Evolutionary conservation across 2,329 filamentous ascomycete genomes (phyloP).

Genomic region (Daldinia eschscholtzii): DNA sequence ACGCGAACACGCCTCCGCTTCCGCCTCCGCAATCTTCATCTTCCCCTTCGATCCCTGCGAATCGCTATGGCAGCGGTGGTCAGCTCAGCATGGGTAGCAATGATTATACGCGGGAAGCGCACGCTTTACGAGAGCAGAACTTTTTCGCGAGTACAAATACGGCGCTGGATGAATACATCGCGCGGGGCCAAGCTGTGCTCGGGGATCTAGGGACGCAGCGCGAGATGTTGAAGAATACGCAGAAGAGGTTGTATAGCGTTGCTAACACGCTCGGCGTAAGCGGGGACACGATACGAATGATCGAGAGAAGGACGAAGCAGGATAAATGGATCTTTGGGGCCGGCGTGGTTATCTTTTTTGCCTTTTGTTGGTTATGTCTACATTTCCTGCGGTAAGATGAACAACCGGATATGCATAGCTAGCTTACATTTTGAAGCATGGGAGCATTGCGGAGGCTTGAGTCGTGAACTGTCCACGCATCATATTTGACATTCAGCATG

Average conservation of each 20-base stretch:
- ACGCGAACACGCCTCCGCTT: slow-evolving; percentile 69
- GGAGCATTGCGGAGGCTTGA: slow-evolving; percentile 11
- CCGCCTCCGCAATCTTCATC: slow-evolving; percentile 40
- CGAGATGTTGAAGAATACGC: slow-evolving; percentile 95
- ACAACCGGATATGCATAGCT: not conserved
- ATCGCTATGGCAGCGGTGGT: slow-evolving; percentile 58
- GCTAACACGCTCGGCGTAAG: slow-evolving; percentile 94
- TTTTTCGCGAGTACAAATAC: slow-evolving; percentile 87
- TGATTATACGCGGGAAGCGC: slow-evolving; percentile 80
- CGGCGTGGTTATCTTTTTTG: slow-evolving; percentile 86
- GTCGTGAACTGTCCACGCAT: not conserved
- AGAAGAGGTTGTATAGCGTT: slow-evolving; percentile 89
- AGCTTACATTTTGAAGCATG: not conserved
- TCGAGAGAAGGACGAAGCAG: slow-evolving; percentile 89
- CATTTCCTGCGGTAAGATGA: slow-evolving; percentile 79
- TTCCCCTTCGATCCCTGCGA: slow-evolving; percentile 57
- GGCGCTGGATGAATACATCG: slow-evolving; percentile 93
- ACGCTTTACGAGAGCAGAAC: slow-evolving; percentile 88
- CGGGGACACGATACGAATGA: slow-evolving; percentile 96
- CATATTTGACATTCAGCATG: slow-evolving; percentile 45
- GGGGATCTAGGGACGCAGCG: slow-evolving; percentile 89
- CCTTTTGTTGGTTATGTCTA: slow-evolving; percentile 92
- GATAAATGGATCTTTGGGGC: slow-evolving; percentile 98
- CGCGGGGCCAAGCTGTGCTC: slow-evolving; percentile 88
- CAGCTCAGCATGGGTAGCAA: slow-evolving; percentile 63